These are phyloP conservation scores for Dioscorea dumetorum DNA, from an alignment of 106 monocot genomes.

Conservation along the genomic window DNA sequence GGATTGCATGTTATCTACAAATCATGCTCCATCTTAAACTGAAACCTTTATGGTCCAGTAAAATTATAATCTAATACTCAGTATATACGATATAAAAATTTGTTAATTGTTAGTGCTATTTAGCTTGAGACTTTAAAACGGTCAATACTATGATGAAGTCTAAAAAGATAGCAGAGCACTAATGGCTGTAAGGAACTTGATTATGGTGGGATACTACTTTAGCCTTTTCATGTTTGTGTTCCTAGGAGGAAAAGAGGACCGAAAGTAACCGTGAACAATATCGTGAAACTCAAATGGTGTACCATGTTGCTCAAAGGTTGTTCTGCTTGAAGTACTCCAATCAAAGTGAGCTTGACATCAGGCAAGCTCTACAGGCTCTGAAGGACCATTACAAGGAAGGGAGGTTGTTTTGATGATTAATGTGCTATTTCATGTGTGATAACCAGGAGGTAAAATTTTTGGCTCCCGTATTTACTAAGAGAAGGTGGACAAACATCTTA, in stretches of 20 bases:
- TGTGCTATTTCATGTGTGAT: neutral
- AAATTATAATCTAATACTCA: neutral
- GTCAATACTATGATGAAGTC: neutral
- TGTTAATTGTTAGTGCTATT: neutral
- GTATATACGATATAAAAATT: neutral
- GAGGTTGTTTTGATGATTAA: constrained; percentile 22
- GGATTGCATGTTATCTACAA: neutral
- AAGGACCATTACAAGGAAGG: constrained; percentile 59
- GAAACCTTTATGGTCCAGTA: neutral
- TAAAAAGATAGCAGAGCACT: neutral
- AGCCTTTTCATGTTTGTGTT: neutral
- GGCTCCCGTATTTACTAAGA: no score
- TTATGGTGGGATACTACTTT: neutral
- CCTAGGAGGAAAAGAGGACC: constrained; percentile 70
- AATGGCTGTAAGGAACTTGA: no score
- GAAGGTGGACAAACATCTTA: no score
- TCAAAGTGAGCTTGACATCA: constrained; percentile 82
- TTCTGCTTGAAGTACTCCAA: constrained; percentile 90
- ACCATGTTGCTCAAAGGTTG: constrained; percentile 71
- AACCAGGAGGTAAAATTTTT: no score
- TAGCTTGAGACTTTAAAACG: neutral
- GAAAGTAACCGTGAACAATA: constrained; percentile 56
- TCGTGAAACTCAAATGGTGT: constrained; percentile 59
- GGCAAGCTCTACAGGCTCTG: constrained; percentile 60
- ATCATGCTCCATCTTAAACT: neutral